These are phyloP conservation scores for Akanthomyces muscarius DNA, from an alignment of 2,329 filamentous ascomycete genomes.

Conservation along the genomic window DNA sequence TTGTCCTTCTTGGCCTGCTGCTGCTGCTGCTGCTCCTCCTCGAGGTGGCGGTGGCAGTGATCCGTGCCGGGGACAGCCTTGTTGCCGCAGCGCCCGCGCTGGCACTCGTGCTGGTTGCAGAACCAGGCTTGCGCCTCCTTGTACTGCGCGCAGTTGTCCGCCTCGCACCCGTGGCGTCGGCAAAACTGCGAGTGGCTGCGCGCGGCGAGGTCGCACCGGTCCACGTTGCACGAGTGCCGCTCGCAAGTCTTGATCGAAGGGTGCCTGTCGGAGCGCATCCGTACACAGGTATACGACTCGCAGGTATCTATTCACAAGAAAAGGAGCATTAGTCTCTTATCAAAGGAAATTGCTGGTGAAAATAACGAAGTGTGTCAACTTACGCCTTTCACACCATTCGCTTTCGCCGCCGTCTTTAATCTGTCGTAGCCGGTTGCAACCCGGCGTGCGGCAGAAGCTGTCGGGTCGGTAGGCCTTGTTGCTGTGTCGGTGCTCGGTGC, in stretches of 20 bases:
- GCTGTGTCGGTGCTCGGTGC: conserved; percentile 14
- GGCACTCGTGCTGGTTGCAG: conserved; percentile 16
- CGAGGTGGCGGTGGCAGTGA: conserved; percentile 3
- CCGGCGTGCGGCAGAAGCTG: conserved; percentile 3
- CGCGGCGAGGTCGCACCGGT: neutral
- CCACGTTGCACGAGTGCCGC: conserved; percentile 11
- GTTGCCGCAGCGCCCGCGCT: neutral
- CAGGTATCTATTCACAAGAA: neutral
- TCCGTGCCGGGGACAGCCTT: neutral
- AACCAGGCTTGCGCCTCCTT: conserved; percentile 6
- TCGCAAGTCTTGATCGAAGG: conserved; percentile 10
- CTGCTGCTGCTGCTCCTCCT: neutral
- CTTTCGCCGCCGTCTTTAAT: conserved; percentile 8
- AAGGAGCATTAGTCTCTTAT: neutral
- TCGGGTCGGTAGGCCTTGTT: neutral
- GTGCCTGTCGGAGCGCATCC: conserved; percentile 1
- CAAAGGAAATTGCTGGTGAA: neutral
- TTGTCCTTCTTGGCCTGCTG: neutral
- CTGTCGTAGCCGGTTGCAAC: neutral
- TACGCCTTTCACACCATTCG: conserved; percentile 13
- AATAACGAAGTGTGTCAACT: neutral
- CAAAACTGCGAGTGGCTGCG: neutral
- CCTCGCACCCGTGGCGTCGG: conserved; percentile 9
- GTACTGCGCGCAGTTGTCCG: conserved; percentile 13
- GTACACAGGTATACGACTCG: neutral